phyloP scores from a whole-genome alignment of 2,329 filamentous ascomycete species.

The Macrophomina phaseolina region DNA sequence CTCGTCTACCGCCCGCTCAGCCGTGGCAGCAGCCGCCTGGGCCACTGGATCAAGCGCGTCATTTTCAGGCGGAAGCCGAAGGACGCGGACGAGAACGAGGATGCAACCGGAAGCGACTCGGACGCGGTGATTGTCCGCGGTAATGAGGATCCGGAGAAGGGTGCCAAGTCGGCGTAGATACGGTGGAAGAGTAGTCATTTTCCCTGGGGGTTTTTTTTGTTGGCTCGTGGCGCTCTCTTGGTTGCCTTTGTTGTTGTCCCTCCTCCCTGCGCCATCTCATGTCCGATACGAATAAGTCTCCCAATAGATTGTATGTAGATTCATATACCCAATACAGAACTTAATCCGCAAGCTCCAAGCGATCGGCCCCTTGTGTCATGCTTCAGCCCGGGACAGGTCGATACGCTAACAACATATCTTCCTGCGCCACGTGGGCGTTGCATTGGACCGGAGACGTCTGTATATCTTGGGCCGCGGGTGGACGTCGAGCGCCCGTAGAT shows the following conservation, averaged over 20 bases:
- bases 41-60: conserved; percentile 30
- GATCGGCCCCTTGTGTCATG: no score
- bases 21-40: conserved; percentile 24
- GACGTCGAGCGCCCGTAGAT: no score
- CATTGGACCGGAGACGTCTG: no score
- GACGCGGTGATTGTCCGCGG: neutral
- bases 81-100: neutral
- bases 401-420: no score
- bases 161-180: neutral
- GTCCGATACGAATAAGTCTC: neutral
- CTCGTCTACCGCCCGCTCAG: conserved; percentile 34
- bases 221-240: neutral
- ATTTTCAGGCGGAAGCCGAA: conserved; percentile 29
- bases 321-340: neutral
- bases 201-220: neutral
- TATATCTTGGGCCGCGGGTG: no score
- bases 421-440: no score
- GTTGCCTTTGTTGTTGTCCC: neutral
- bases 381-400: no score
- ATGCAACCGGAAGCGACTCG: conserved; percentile 15
- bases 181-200: neutral
- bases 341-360: no score
- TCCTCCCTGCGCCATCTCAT: neutral
- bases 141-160: conserved; percentile 13
- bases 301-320: neutral